A percentile compares a stretch with the other conserved stretches of the same genome.
These are phyloP conservation scores for Starmera dryadoides DNA, from an alignment of 805 yeast genomes.

Conservation along the genomic window DNA sequence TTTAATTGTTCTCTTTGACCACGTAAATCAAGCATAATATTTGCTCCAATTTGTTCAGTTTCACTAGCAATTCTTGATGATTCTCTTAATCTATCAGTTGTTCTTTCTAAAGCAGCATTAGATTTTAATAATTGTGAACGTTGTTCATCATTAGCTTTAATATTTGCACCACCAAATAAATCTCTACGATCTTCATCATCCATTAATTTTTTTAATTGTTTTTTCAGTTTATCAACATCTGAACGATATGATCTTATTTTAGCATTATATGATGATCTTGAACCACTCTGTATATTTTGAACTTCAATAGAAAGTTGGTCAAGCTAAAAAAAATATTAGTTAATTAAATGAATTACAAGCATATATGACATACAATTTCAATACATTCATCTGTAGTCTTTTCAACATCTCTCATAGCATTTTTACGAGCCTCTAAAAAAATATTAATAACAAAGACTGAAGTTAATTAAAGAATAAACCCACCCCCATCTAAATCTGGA, in stretches of 20 bases:
- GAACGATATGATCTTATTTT: constrained; percentile 66
- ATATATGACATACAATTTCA: constrained; percentile 40
- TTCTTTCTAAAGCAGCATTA: constrained; percentile 73
- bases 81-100: constrained; percentile 77
- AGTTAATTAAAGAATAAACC: constrained; percentile 8
- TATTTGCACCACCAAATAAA: constrained; percentile 64
- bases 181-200: constrained; percentile 70
- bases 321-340: constrained; percentile 30
- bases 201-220: constrained; percentile 43
- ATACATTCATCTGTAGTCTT: constrained; percentile 70
- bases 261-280: constrained; percentile 65
- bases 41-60: constrained; percentile 87
- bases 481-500: constrained; percentile 38
- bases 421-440: constrained; percentile 39
- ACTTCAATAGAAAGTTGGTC: constrained; percentile 89
- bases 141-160: constrained; percentile 45
- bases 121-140: constrained; percentile 74
- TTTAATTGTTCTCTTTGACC: constrained; percentile 90
- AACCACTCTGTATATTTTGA: constrained; percentile 68
- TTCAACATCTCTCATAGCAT: constrained; percentile 53
- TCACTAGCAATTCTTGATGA: constrained; percentile 88
- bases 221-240: constrained; percentile 53
- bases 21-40: constrained; percentile 79
- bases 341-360: not conserved
- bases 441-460: constrained; percentile 5